phyloP scores from a whole-genome alignment of 441 rosid species.

The Pelargonium fulgidum region DNA sequence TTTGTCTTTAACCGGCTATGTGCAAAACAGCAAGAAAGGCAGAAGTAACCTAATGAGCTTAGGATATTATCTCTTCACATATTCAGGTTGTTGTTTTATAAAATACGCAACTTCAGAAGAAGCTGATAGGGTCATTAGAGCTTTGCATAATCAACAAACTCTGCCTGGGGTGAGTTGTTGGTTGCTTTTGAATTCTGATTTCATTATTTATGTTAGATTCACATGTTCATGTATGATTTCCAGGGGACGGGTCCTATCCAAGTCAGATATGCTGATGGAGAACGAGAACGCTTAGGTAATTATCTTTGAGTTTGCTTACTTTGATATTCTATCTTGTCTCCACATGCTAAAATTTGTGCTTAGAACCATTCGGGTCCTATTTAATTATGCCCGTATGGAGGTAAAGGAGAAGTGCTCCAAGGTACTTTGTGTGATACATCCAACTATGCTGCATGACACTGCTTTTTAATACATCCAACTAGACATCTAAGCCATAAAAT shows the following conservation, averaged over 20 bases:
- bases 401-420: constrained; percentile 3
- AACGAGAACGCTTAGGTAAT: constrained; percentile 95
- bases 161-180: constrained; percentile 80
- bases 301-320: constrained; percentile 13
- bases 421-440: constrained; percentile 7
- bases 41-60: constrained; percentile 30
- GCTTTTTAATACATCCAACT: not conserved
- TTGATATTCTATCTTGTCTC: constrained; percentile 12
- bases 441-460: not conserved
- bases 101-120: constrained; percentile 87
- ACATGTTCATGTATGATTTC: constrained; percentile 24
- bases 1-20: constrained; percentile 23
- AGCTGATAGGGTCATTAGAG: constrained; percentile 95
- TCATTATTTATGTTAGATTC: constrained; percentile 17
- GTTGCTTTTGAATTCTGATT: constrained; percentile 22
- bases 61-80: constrained; percentile 38
- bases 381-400: not conserved
- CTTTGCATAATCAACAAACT: constrained; percentile 86
- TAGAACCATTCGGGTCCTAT: not conserved
- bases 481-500: not conserved
- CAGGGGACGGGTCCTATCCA: constrained; percentile 95
- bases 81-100: constrained; percentile 99
- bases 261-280: constrained; percentile 99
- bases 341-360: not conserved
- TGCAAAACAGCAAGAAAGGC: constrained; percentile 23